Evolutionary conservation across 2,329 filamentous ascomycete species (phyloP), one percentile per base, ranked within the genome.

Genomic region (Lasiodiplodia citricola): DNA sequence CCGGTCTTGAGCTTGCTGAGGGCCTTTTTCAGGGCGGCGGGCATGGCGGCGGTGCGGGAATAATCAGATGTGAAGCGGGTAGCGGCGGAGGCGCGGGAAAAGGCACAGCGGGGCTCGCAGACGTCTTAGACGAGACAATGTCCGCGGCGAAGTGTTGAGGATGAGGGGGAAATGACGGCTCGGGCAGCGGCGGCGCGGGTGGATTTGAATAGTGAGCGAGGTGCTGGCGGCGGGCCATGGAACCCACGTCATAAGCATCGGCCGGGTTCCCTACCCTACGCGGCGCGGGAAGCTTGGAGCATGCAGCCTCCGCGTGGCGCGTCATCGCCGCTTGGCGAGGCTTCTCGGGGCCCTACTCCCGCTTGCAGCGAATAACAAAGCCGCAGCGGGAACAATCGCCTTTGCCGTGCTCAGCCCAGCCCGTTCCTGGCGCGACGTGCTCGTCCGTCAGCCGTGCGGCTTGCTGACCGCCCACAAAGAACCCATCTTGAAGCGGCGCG

Each of bases 11-110:
- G 76, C 75, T 81, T 82, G 62, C 74, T 77, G 64, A 81, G 75
- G 35, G 81, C 82, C 74, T 83, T 84, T 73, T 84, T 84, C 72
- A 84, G 80, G 66, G 82, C 41, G 58, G 58, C 80, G 11, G 75
- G 73, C 76, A 77, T 78, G 70, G 55, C 71, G 60, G 58, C 31
- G 55, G 64, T 50, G 37, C 10, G 38, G 44, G 4, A 28, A 5
- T 18, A 10, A 10, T 47, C 57, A 31, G 16, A 7, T 57, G 65
- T 51, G 31, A 21, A 18, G 50, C 41, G 47, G 35, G 23, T 11
- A 16, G 50, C 28, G 37, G 37, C 47, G 21, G 56, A 13, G 31
- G 14, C 4, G 16, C 18, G 10, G 31, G 31, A 16, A 47, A 54
- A 47, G 3, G 7, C 44, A n/a, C 18, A 47, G 14, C 11, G 41